Evolutionary conservation across 2,329 filamentous ascomycete species (phyloP).

Genomic region (Onygenales sp.): DNA sequence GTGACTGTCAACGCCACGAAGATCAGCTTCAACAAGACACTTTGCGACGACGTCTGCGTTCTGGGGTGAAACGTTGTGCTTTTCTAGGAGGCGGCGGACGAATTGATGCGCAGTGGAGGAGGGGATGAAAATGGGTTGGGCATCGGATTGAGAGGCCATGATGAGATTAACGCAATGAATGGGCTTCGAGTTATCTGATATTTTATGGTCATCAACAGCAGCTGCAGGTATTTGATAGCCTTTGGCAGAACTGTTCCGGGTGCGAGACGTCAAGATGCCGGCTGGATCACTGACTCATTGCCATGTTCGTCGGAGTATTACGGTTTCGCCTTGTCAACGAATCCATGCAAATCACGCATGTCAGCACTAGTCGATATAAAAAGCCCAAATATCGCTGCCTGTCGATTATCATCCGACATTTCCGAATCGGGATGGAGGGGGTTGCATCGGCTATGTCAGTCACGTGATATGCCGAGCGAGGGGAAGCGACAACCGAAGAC

Average conservation of each 20-base stretch:
- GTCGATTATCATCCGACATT: not conserved
- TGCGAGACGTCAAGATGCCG: too few species aligned
- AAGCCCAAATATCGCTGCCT: too few species aligned
- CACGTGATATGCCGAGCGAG: not conserved
- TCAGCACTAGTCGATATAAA: too few species aligned
- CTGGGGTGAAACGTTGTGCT: conserved; percentile 49
- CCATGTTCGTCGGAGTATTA: not conserved
- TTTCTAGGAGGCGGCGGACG: conserved; percentile 46
- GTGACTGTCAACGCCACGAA: conserved; percentile 71
- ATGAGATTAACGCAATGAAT: not conserved
- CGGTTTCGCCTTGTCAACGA: not conserved
- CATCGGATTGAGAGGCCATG: not conserved
- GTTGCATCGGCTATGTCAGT: not conserved
- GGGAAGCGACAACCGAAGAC: not conserved
- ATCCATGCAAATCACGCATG: too few species aligned
- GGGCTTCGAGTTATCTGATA: not conserved
- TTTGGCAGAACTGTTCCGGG: too few species aligned
- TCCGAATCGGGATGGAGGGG: not conserved
- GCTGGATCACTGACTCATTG: not conserved
- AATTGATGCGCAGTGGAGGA: conserved; percentile 32
- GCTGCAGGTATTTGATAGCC: too few species aligned
- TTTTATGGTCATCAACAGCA: too few species aligned
- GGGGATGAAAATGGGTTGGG: conserved; percentile 8
- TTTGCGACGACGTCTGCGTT: conserved; percentile 56
- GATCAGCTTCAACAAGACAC: conserved; percentile 63